Conservation (phyloP, 2,329 filamentous ascomycete genomes). For the Cercospora janseana region DNA sequence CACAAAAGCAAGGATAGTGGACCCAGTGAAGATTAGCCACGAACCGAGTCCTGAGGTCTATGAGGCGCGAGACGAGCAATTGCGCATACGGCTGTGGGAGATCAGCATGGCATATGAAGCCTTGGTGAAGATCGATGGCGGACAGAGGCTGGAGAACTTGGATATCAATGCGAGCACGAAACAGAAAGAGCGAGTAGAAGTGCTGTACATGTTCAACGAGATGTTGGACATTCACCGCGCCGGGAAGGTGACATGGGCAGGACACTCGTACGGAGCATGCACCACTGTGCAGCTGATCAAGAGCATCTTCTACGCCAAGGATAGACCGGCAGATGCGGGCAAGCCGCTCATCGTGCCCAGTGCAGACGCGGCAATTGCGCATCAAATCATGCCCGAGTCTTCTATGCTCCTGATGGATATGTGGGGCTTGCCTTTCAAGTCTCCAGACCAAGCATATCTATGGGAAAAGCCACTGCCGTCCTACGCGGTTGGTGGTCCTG, state of each 20-base stretch:
- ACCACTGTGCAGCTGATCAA: slow-evolving; percentile 76
- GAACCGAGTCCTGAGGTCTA: slow-evolving; percentile 61
- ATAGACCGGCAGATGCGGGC: slow-evolving; percentile 43
- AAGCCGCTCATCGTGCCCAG: slow-evolving; percentile 62
- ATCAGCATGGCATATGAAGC: slow-evolving; percentile 69
- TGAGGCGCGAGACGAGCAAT: slow-evolving; percentile 65
- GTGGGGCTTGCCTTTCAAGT: slow-evolving; percentile 73
- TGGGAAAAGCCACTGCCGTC: slow-evolving; percentile 71
- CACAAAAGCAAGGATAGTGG: slow-evolving; percentile 42
- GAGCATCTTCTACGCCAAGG: slow-evolving; percentile 65
- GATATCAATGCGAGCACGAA: slow-evolving; percentile 42
- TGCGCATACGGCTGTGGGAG: slow-evolving; percentile 77
- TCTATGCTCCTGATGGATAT: slow-evolving; percentile 72
- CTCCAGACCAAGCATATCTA: slow-evolving; percentile 61
- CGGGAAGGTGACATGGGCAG: slow-evolving; percentile 70
- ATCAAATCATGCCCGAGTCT: slow-evolving; percentile 66
- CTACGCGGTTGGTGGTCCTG: slow-evolving; percentile 55
- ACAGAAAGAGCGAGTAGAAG: slow-evolving; percentile 40
- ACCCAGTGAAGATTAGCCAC: slow-evolving; percentile 56
- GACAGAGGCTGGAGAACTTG: slow-evolving; percentile 48
- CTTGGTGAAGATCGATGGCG: slow-evolving; percentile 63
- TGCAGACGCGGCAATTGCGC: slow-evolving; percentile 54
- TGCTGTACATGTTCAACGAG: slow-evolving; percentile 60
- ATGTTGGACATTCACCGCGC: slow-evolving; percentile 67
- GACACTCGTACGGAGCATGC: slow-evolving; percentile 78